Evolutionary conservation across 164 flowering plant genomes (phyloP), one percentile per base, ranked within the genome.

Genomic region (Paratinospora sagittata): DNA sequence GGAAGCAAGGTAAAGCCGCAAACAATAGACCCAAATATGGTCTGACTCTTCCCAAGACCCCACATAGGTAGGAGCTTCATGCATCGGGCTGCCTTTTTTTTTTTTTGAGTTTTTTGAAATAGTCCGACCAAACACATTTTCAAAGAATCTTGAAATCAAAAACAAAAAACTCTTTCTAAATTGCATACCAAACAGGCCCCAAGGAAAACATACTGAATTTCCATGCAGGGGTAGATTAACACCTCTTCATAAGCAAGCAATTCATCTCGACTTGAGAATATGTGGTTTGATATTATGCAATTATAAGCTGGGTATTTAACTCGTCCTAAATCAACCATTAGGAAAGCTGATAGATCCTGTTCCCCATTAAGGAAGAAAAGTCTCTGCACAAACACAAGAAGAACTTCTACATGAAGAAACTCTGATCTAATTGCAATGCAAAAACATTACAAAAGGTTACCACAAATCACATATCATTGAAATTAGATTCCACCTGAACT

Each of bases 161-260:
- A n/a, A n/a, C n/a, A n/a, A n/a, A n/a, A n/a, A n/a, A n/a, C n/a
- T n/a, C n/a, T n/a, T n/a, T n/a, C n/a, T n/a, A n/a, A n/a, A n/a
- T n/a, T n/a, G n/a, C n/a, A n/a, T n/a, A n/a, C n/a, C n/a, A n/a
- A n/a, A n/a, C n/a, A n/a, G n/a, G n/a, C n/a, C n/a, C n/a, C n/a
- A n/a, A n/a, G n/a, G n/a, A 57, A 21, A 41, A 37, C 14, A 8
- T 14, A 4, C 6, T 43, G 1, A 60, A 21, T 64, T 69, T 67
- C 37, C 60, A 14, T 9, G 65, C 49, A 47, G 61, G 13, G 67
- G 73, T 23, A 63, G 69, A 73, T 63, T 10, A 55, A 52, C 13
- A 92, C 98, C 97, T 92, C 89, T 84, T 92, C 97, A 82, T 88
- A 92, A 60, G 87, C 87, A 60, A 92, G 82, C 78, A 92, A 70